Evolutionary conservation across 75 land plant species (phyloP).

Genomic region (Ceratopteris richardii): DNA sequence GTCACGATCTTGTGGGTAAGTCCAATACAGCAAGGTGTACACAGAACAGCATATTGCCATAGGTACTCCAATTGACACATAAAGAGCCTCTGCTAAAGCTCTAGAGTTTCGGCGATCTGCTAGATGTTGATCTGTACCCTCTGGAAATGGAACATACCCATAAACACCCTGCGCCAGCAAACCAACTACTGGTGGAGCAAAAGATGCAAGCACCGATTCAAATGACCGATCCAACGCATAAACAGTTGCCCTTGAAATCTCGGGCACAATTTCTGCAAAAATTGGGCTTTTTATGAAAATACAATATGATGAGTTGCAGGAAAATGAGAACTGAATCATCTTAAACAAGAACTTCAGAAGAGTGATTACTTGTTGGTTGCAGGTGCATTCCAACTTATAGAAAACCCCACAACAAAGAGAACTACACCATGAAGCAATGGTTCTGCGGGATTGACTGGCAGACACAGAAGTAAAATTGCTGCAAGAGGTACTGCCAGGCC

Average conservation of each 20-base stretch:
- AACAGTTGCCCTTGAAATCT: slow-evolving; percentile 20
- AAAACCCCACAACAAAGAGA: slow-evolving; percentile 20
- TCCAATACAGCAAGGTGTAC: slow-evolving; percentile 32
- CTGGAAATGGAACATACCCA: slow-evolving; percentile 23
- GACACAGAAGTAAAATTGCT: slow-evolving; percentile 15
- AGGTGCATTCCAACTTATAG: slow-evolving; percentile 27
- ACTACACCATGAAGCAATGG: slow-evolving; percentile 16
- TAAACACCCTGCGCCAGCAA: slow-evolving; percentile 24
- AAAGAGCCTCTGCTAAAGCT: slow-evolving; percentile 30
- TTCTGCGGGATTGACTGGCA: slow-evolving; percentile 13
- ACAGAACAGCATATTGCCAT: slow-evolving; percentile 20
- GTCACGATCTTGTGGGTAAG: slow-evolving; percentile 33
- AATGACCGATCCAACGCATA: slow-evolving; percentile 35
- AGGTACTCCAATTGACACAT: slow-evolving; percentile 21
- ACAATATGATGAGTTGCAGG: too few relatives aligned
- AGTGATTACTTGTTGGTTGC: slow-evolving; percentile 29
- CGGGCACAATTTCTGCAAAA: slow-evolving; percentile 38
- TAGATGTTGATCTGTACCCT: neutral
- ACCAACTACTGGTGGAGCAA: slow-evolving; percentile 33
- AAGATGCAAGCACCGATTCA: slow-evolving; percentile 31
- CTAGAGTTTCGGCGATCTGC: slow-evolving; percentile 18
- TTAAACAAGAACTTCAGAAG: neutral
- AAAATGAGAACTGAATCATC: too few relatives aligned
- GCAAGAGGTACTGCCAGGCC: slow-evolving; percentile 25
- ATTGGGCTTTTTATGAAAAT: slow-evolving; percentile 18